Base-by-base conservation (phyloP, 768 basidiomycete species). In the Pleurotus salmoneostramineus region DNA sequence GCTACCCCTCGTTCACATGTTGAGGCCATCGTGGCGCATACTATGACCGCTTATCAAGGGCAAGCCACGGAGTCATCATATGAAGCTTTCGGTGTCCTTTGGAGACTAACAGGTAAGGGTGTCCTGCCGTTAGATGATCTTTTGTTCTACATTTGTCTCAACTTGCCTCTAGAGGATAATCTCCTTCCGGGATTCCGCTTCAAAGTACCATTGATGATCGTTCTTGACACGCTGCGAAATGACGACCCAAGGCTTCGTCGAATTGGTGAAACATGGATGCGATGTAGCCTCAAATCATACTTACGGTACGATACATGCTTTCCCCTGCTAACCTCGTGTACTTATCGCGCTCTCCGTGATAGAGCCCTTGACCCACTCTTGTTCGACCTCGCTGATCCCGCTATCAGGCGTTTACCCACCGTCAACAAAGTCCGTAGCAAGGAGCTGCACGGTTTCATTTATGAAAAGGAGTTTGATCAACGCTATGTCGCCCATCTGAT, bases 261-360 rank as follows among this genome's bases (percentile, higher is more conserved):
- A 8, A 78, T 91, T 34, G 92, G 91, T 11, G 96, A 98, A 70
- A 94, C 94, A 0, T 99, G 97, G 97, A 94, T 99, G 89, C 83
- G 95, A 31, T 94, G 93, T 66, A 93, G 87, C 64, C 77, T 98
- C 33, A 91, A 89, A 68, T 95, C 94, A 1, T 96, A 96, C 68
- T 76, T 94, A 58, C 84, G 95, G 94, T 95, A 70, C 36, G 76
- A 45, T 21, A 49, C 17, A 0, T 17, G 33, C 58, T 50, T 52
- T 58, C n/a, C 15, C 17, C 4, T 12, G 33, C 32, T 4, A 3
- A 12, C 17, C 27, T 44, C 35, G 2, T 27, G 21, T 6, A 6
- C 35, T 60, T 61, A 50, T 62, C 37, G 35, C 21, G 21, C 21
- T 27, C 56, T 6, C 12, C 44, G 7, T 12, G 43, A 33, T 66